Evolutionary conservation across 345 rosid species (phyloP).

Genomic region (Hevea brasiliensis): DNA sequence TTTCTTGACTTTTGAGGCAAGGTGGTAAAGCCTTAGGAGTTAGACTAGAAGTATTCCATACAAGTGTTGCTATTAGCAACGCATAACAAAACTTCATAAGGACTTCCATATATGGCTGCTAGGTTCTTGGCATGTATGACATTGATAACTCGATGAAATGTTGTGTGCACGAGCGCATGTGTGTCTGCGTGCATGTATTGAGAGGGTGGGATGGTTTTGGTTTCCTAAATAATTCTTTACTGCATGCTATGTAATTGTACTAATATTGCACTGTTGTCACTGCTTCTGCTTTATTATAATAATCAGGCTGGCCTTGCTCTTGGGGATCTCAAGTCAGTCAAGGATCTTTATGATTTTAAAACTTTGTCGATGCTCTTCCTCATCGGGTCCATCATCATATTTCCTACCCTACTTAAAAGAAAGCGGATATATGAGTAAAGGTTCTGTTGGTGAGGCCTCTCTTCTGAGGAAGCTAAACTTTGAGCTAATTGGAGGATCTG

Average conservation of each 20-base stretch:
- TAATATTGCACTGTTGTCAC: constrained; percentile 9
- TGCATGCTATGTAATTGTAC: background rate
- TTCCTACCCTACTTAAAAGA: constrained; percentile 72
- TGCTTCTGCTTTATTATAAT: background rate
- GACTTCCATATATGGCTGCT: background rate
- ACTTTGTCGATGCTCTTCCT: constrained; percentile 74
- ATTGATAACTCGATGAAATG: background rate
- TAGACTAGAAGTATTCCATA: background rate
- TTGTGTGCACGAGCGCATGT: background rate
- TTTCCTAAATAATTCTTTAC: background rate
- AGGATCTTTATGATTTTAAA: constrained; percentile 80
- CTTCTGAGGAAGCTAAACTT: constrained; percentile 9
- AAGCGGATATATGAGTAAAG: constrained; percentile 67
- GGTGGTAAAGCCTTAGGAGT: background rate
- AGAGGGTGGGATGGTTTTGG: background rate
- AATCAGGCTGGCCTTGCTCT: constrained; percentile 82
- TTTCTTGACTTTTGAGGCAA: background rate
- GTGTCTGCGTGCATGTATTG: too few species aligned
- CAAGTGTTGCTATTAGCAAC: background rate
- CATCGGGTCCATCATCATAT: constrained; percentile 62
- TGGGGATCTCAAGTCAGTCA: constrained; percentile 78
- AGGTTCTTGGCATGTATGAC: too few species aligned
- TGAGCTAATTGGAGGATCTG: constrained; percentile 17
- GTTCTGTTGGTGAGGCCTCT: constrained; percentile 7
- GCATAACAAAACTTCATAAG: background rate